Evolutionary conservation across 305 asterid genomes (phyloP).

Genomic region (Stenogyne calaminthoides): DNA sequence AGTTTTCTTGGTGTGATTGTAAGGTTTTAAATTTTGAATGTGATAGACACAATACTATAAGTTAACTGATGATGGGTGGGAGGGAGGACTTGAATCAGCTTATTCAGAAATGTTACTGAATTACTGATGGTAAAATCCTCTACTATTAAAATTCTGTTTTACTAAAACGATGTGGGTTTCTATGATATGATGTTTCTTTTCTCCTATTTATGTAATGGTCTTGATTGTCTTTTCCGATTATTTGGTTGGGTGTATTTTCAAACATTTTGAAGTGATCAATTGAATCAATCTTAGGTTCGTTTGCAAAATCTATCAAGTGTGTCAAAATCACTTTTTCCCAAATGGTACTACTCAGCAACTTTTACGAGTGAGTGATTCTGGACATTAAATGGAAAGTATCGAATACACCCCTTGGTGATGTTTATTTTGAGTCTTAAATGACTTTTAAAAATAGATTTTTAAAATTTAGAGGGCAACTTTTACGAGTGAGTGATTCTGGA

Average conservation of each 20-base stretch:
- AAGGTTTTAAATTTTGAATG: conserved; percentile 29
- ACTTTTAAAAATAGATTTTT: too few relatives aligned
- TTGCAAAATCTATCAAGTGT: too few relatives aligned
- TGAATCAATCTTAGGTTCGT: neutral
- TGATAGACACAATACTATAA: conserved; percentile 18
- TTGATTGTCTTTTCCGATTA: neutral
- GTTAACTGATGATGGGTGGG: conserved; percentile 7
- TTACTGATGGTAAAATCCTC: neutral
- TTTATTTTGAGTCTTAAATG: too few relatives aligned
- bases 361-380: too few relatives aligned
- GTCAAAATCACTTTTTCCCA: too few relatives aligned
- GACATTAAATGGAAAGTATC: too few relatives aligned
- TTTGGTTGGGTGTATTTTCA: neutral
- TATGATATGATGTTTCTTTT: neutral
- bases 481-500: too few relatives aligned
- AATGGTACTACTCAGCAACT: too few relatives aligned
- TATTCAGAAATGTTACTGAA: neutral
- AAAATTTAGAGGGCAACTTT: too few relatives aligned
- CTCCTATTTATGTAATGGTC: neutral
- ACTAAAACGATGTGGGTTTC: neutral
- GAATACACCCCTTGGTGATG: too few relatives aligned
- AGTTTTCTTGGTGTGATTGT: conserved; percentile 23
- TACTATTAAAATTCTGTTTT: neutral
- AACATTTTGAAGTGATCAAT: neutral
- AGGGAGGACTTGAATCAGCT: conserved; percentile 30